These are phyloP conservation scores for Cordyceps tenuipes DNA, from an alignment of 2,329 filamentous ascomycete genomes.

Conservation along the genomic window DNA sequence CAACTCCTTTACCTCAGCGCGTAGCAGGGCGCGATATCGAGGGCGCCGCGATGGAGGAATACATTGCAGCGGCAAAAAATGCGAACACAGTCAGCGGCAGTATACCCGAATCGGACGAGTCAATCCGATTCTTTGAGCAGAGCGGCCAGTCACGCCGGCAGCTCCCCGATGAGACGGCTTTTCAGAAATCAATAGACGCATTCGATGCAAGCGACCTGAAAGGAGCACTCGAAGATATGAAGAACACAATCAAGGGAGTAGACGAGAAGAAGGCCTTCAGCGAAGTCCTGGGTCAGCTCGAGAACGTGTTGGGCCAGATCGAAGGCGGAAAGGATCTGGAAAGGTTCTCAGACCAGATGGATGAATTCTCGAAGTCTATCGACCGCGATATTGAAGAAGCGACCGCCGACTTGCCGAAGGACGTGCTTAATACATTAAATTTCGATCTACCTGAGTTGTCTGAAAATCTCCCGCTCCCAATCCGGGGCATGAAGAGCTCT, in stretches of 20 bases:
- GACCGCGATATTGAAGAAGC: conserved; percentile 27
- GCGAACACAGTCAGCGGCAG: neutral
- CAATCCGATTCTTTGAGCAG: conserved; percentile 43
- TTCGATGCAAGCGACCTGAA: conserved; percentile 29
- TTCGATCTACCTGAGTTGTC: conserved; percentile 19
- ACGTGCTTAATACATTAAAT: conserved; percentile 17
- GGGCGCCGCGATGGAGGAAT: neutral
- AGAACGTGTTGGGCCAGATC: conserved; percentile 23
- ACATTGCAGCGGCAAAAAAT: neutral
- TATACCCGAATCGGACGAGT: conserved; percentile 15
- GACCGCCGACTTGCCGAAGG: conserved; percentile 24
- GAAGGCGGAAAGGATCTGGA: conserved; percentile 27
- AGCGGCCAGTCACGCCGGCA: conserved; percentile 28
- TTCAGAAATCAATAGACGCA: conserved; percentile 29
- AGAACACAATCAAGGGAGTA: conserved; percentile 27
- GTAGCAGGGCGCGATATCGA: neutral
- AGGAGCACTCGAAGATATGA: conserved; percentile 29
- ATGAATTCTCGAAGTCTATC: conserved; percentile 27
- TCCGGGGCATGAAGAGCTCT: conserved; percentile 15
- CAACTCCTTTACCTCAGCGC: neutral
- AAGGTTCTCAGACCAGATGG: conserved; percentile 25
- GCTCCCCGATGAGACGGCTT: conserved; percentile 32
- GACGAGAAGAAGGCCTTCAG: conserved; percentile 28
- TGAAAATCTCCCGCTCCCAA: conserved; percentile 17
- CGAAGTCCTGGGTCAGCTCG: conserved; percentile 27